Percentiles rank a stretch among this genome's conserved stretches.
phyloP scores from a whole-genome alignment of 768 basidiomycete genomes.

The Lactarius indigo region DNA sequence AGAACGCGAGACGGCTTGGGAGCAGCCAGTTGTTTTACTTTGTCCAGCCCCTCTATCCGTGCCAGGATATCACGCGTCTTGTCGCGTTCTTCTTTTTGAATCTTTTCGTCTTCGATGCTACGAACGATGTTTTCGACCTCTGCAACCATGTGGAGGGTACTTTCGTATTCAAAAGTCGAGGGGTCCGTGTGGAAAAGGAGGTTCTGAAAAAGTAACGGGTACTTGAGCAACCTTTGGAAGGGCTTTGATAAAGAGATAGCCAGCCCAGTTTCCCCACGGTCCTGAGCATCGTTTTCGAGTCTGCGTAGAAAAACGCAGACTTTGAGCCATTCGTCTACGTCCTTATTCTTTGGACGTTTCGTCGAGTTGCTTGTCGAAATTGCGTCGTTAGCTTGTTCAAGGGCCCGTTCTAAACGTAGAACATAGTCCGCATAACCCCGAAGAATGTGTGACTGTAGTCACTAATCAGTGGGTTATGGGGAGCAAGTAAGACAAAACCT shows the following conservation, averaged over 20 bases:
- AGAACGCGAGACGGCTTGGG: conserved; percentile 88
- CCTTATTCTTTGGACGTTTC: conserved; percentile 81
- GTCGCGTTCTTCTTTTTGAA: conserved; percentile 92
- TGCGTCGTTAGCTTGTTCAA: conserved; percentile 82
- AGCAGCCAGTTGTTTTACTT: conserved; percentile 85
- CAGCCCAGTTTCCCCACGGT: conserved; percentile 90
- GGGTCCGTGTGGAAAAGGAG: conserved; percentile 96
- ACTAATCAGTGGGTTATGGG: conserved; percentile 13
- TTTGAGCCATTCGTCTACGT: conserved; percentile 72
- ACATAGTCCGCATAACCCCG: conserved; percentile 93
- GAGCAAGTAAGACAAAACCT: conserved; percentile 32
- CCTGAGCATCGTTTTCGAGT: conserved; percentile 75
- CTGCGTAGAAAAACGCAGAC: conserved; percentile 69
- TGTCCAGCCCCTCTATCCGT: conserved; percentile 93
- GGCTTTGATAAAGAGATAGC: conserved; percentile 96
- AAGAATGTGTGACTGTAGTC: conserved; percentile 80
- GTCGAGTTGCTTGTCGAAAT: conserved; percentile 56
- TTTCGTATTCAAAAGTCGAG: conserved; percentile 95
- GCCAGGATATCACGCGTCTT: conserved; percentile 94
- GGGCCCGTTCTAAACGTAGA: conserved; percentile 86
- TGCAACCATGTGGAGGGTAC: conserved; percentile 92
- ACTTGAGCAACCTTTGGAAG: conserved; percentile 94
- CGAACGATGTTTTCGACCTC: conserved; percentile 96
- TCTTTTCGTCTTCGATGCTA: conserved; percentile 97
- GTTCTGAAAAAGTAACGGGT: conserved; percentile 97